Base-by-base conservation (phyloP, 2,329 filamentous ascomycete genomes). In the Phyllosticta paracitricarpa region DNA sequence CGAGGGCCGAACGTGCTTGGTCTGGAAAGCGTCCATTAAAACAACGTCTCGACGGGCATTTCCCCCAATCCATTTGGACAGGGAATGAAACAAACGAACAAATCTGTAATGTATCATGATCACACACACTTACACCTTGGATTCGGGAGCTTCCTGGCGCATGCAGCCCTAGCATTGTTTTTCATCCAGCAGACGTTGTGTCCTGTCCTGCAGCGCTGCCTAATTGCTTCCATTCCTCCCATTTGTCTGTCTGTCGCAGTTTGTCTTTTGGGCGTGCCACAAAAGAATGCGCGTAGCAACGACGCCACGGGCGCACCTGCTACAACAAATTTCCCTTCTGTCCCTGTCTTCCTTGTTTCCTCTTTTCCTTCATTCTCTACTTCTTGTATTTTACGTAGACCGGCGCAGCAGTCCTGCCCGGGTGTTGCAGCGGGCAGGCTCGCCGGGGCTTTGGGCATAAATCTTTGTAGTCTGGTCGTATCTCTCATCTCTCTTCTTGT, bases 1-100 rank as follows among this genome's bases (percentile, higher is more conserved):
- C 73, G 75, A 63, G 73, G 75, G 30, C 76, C 74, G 12, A 77
- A 76, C 58, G 75, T 79, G 58, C 68, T 79, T 51, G 75, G 76
- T 6, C 71, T 78, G 52, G 77, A 79, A 64, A 77, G 75, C 64
- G 71, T 69, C 56, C 71, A 73, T 64, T 76, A 64, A 48, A 48
- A 48, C 6, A 1, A 5, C n/a, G 17, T 48, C 6, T 48, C 40
- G 40, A n/a, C 14, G 14, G 12, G 14, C 40, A 6, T 4, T 19
- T n/a, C n/a, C 40, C n/a, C 14, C 40, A n/a, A 4, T 48, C 17
- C 14, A 48, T n/a, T 14, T 48, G 6, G 40, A 48, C 14, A 5
- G 17, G 40, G 40, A 48, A 48, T n/a, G 40, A 48, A 48, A 48
- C 40, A n/a, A 19, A n/a, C 14, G 4, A 48, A n/a, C 12, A 48